Conservation (phyloP, 352 stramenopile species). For the Phytophthora sojae region DNA sequence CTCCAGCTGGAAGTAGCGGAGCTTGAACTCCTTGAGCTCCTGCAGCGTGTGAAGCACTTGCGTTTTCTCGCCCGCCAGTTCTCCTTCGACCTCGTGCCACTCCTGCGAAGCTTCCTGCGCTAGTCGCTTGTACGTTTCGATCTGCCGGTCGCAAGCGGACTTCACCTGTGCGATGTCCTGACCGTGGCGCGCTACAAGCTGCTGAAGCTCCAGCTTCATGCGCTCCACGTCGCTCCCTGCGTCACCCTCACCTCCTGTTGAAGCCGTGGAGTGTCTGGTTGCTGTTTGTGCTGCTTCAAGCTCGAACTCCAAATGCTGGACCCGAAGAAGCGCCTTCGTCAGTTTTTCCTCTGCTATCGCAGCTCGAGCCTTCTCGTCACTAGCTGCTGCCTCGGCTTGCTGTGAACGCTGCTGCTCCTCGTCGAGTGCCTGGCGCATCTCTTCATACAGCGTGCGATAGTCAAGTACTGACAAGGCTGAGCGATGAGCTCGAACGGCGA, state of each 20-base stretch:
- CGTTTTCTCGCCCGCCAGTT: constrained; percentile 62
- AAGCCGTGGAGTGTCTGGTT: constrained; percentile 5
- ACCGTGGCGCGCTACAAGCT: constrained; percentile 52
- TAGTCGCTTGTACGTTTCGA: constrained; percentile 72
- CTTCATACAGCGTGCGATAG: constrained; percentile 74
- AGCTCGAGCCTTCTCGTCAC: constrained; percentile 26
- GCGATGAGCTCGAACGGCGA: constrained; percentile 64
- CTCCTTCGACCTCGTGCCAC: constrained; percentile 76
- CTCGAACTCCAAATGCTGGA: constrained; percentile 76
- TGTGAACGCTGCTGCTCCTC: constrained; percentile 41
- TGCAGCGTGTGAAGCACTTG: constrained; percentile 60
- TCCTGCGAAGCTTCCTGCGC: constrained; percentile 67
- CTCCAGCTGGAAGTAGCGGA: constrained; percentile 72
- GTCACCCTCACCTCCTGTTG: neutral
- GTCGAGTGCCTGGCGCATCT: constrained; percentile 60
- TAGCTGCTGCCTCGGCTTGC: constrained; percentile 29
- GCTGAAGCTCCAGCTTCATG: constrained; percentile 35
- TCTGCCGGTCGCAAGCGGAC: constrained; percentile 59
- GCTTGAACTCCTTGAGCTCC: constrained; percentile 81
- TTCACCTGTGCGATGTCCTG: constrained; percentile 56
- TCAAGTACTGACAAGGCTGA: constrained; percentile 73
- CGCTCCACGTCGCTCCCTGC: constrained; percentile 23
- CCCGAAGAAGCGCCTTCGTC: constrained; percentile 59
- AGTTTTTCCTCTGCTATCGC: constrained; percentile 51
- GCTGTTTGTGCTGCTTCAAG: constrained; percentile 48